Evolutionary conservation across 371 early-diverging fungal species (phyloP).

Genomic region (Rhizopus delemar): DNA sequence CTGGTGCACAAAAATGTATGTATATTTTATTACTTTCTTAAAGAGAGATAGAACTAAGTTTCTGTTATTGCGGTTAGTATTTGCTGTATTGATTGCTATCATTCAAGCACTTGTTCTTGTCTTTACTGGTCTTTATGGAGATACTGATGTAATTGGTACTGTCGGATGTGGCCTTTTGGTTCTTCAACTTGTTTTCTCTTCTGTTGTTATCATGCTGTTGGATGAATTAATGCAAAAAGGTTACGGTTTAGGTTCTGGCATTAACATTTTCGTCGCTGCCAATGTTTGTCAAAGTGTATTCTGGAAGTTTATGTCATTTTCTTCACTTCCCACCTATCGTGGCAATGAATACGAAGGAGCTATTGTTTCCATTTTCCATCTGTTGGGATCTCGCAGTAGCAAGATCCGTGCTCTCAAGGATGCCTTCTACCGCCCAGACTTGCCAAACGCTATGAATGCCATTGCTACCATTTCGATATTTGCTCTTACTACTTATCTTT

Average conservation of each 20-base stretch:
- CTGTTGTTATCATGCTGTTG: slow-evolving; percentile 95
- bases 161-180: slow-evolving; percentile 93
- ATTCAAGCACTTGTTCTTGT: slow-evolving; percentile 98
- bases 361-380: slow-evolving; percentile 93
- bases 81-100: slow-evolving; percentile 91
- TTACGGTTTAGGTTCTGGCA: slow-evolving; percentile 99
- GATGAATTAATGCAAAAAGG: slow-evolving; percentile 99
- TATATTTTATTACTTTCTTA: slow-evolving; percentile 2
- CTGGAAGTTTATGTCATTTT: slow-evolving; percentile 99
- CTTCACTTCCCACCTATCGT: slow-evolving; percentile 95
- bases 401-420: slow-evolving; percentile 98
- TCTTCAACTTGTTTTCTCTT: slow-evolving; percentile 96
- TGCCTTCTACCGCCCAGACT: slow-evolving; percentile 95
- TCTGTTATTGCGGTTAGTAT: slow-evolving; percentile 48
- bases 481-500: slow-evolving; percentile 97
- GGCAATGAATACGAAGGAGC: slow-evolving; percentile 99
- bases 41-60: background rate
- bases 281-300: slow-evolving; percentile 99
- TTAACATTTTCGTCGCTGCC: slow-evolving; percentile 99
- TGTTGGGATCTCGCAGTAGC: slow-evolving; percentile 93
- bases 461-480: slow-evolving; percentile 92
- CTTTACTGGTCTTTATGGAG: slow-evolving; percentile 97
- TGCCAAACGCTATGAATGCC: slow-evolving; percentile 97
- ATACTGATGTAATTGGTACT: slow-evolving; percentile 92
- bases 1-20: slow-evolving; percentile 96